Evolutionary conservation across 1,284 basidiomycete genomes (phyloP).

Genomic region (Apiotrichum gamsii): DNA sequence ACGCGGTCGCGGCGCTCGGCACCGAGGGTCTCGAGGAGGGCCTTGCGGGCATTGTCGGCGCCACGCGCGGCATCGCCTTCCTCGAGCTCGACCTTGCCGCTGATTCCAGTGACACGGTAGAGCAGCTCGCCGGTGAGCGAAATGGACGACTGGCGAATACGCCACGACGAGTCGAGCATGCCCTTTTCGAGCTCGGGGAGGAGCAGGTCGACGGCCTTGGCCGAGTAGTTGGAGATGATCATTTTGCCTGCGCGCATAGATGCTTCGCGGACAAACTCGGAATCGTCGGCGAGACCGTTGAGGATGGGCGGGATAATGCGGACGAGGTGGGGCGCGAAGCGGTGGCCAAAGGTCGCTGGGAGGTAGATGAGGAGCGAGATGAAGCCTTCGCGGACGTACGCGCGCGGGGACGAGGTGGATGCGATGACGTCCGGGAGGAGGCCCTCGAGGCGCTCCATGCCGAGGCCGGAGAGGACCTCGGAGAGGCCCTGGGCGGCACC

Average conservation of each 20-base stretch:
- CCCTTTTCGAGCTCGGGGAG: slow-evolving; percentile 91
- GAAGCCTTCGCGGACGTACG: slow-evolving; percentile 95
- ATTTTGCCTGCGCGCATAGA: slow-evolving; percentile 99
- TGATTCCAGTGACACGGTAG: slow-evolving; percentile 97
- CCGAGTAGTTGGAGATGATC: slow-evolving; percentile 94
- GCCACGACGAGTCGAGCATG: slow-evolving; percentile 92
- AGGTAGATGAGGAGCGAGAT: slow-evolving; percentile 96
- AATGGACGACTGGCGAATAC: slow-evolving; percentile 91
- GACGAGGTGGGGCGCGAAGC: slow-evolving; percentile 92
- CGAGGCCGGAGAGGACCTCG: slow-evolving; percentile 90
- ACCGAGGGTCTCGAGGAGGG: slow-evolving; percentile 82
- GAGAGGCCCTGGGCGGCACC: slow-evolving; percentile 96
- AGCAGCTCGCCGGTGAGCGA: slow-evolving; percentile 91
- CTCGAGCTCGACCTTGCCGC: slow-evolving; percentile 78
- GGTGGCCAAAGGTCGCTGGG: slow-evolving; percentile 86
- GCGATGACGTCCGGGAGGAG: slow-evolving; percentile 89
- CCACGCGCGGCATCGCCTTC: slow-evolving; percentile 68
- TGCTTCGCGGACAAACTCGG: slow-evolving; percentile 90
- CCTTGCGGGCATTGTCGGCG: slow-evolving; percentile 71
- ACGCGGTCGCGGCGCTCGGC: slow-evolving; percentile 83
- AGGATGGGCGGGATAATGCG: slow-evolving; percentile 93
- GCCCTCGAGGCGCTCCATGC: slow-evolving; percentile 93
- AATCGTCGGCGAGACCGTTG: slow-evolving; percentile 83
- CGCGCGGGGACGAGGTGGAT: slow-evolving; percentile 79
- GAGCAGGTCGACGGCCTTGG: slow-evolving; percentile 84